Base-by-base conservation (phyloP, 805 yeast genomes). In the Candida incommunis region DNA sequence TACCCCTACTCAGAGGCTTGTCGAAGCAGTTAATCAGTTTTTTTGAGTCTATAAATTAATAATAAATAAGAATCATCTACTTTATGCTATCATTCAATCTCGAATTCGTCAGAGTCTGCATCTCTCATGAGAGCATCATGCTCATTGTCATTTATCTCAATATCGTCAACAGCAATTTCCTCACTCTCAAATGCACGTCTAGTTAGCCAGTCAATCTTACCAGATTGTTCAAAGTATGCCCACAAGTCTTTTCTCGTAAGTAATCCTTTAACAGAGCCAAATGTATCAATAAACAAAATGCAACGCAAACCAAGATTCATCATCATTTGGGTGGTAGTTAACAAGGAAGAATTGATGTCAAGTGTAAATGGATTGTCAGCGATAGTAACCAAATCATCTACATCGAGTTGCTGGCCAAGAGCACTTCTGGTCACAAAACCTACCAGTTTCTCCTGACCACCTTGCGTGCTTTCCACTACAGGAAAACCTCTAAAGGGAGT, bases 341-440 rank as follows among this genome's bases (percentile, higher is more conserved):
- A 50, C 3, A 71, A 47, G 24, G 64, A 54, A 22, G 63, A 54
- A 2, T 57, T 46, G 5, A 60, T 50, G 15, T 65, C 56, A 13
- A 68, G 53, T 1, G 61, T 55, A 16, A 54, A 29, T 5, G 65
- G 63, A 22, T 51, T 46, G 25, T 26, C 40, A 24, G 60, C 62
- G 4, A 55, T 55, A 45, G 50, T 48, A n/a, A 44, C 24, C 7
- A 47, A 23, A 15, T 46, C 47, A 16, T 50, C 55, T 13, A 45
- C 41, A 15, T 42, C 37, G 11, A 41, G 24, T 20, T 40, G 2
- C 25, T 43, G 49, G 18, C 41, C 15, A 22, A 45, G 42, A 15
- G 52, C 44, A 21, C 54, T 57, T 3, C 66, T 47, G 1, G 71
- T 55, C 3, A 74, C 51, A 60, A 66, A 70, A 1, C 80, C 80